Base-by-base conservation (phyloP, 805 yeast species). In the Candida manassasensis region DNA sequence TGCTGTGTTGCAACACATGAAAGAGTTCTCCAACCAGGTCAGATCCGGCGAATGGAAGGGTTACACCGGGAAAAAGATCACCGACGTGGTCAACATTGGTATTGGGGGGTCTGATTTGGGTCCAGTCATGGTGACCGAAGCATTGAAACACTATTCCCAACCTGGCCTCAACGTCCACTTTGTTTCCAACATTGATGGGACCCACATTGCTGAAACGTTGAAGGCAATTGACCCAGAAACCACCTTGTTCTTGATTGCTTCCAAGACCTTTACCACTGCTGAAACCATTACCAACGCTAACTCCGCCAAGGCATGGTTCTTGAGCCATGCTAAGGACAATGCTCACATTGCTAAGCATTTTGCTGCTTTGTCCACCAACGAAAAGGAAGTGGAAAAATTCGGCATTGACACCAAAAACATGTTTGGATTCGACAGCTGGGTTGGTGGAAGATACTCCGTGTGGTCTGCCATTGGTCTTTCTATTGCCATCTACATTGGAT, bases 361-460 rank as follows among this genome's bases (percentile, higher is more conserved):
- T 59, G 98, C 81, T 52, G 98, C 98, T 39, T 74, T 93, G 49
- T 86, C 96, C 43, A 93, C 98, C 45, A 93, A 93, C 63, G 94
- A 86, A 42, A 67, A 65, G 35, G 97, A 84, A 66, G 99, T 93
- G 45, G 74, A 81, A 54, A 84, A 86, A 69, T 93, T 93, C 55
- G 99, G 99, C 57, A 93, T 93, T 50, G 97, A 93, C 71, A 79
- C 96, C 60, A 83, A 79, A 63, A 93, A 93, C 75, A 93, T 93
- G 99, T 93, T 93, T 67, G 97, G 95, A 45, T 93, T 93, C 56
- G 96, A 89, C 64, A 82, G 71, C 69, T 93, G 98, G 98, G 99
- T 93, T 47, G 99, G 99, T 58, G 99, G 99, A 60, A 84, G 99
- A 68, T 93, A 93, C 81, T 93, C 98, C n/a, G 98, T 93, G 43